phyloP scores from a whole-genome alignment of 148 eudicot genomes.

The Arbutus unedo region DNA sequence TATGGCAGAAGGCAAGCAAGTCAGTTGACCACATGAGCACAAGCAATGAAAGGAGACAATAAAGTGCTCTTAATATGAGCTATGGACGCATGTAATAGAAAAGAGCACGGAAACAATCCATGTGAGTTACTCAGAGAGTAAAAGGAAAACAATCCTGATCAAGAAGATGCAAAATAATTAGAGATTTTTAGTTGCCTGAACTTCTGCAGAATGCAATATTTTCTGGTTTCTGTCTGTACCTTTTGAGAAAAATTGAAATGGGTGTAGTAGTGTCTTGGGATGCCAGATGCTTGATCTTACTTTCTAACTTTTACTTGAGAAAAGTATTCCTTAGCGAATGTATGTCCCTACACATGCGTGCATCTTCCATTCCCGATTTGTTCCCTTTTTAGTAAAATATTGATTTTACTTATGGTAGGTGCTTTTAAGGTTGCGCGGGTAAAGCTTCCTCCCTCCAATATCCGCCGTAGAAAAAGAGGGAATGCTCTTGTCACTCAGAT shows the following conservation, averaged over 20 bases:
- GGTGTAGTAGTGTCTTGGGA: not conserved
- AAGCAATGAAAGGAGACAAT: not conserved
- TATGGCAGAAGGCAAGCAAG: not conserved
- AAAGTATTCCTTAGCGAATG: not conserved
- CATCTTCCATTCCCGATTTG: not conserved
- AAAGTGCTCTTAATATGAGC: not conserved
- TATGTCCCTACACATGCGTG: not conserved
- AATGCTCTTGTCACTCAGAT: conserved; percentile 49
- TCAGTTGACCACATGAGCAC: not conserved
- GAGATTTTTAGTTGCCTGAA: not conserved
- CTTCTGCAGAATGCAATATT: not conserved
- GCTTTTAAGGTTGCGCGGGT: conserved; percentile 44
- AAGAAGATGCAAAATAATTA: not conserved
- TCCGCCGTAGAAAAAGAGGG: conserved; percentile 44
- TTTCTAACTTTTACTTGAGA: not conserved
- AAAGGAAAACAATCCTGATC: not conserved
- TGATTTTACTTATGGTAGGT: conserved; percentile 42
- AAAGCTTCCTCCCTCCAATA: conserved; percentile 33
- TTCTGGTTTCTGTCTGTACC: not conserved
- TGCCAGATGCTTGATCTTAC: not conserved
- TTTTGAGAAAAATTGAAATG: not conserved
- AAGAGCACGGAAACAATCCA: not conserved
- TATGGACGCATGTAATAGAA: not conserved
- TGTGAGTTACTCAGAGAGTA: not conserved
- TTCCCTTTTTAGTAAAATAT: conserved; percentile 4